These are phyloP conservation scores for Takashimella tepidaria DNA, from an alignment of 1,284 basidiomycete genomes.

Conservation along the genomic window DNA sequence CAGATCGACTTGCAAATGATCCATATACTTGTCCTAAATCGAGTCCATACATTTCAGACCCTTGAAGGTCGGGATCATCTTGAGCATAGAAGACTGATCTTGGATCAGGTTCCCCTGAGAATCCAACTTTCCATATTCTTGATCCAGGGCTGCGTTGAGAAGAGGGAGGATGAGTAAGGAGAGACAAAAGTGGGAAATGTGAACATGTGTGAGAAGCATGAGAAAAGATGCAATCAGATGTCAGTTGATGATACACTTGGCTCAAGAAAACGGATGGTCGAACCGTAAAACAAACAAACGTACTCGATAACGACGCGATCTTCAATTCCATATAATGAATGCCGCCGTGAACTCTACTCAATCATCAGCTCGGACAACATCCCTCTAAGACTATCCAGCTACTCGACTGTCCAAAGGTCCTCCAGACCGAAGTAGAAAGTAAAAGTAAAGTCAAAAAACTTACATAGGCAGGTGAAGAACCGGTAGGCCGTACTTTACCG, in stretches of 20 bases:
- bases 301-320: constrained; percentile 49
- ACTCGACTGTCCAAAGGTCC: too few species aligned
- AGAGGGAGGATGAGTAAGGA: not conserved
- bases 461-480: constrained; percentile 37
- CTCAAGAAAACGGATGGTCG: not conserved
- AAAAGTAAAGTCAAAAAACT: too few species aligned
- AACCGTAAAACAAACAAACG: too few species aligned
- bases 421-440: not conserved
- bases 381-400: too few species aligned
- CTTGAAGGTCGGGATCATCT: constrained; percentile 3
- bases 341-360: constrained; percentile 41
- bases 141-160: constrained; percentile 39
- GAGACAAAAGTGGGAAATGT: not conserved
- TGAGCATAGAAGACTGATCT: constrained; percentile 41
- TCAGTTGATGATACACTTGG: not conserved
- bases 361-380: too few species aligned
- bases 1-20: constrained; percentile 50
- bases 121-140: constrained; percentile 49
- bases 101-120: constrained; percentile 48
- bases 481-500: constrained; percentile 27
- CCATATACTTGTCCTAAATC: constrained; percentile 29
- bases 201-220: not conserved
- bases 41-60: constrained; percentile 38
- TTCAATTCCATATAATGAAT: constrained; percentile 49
- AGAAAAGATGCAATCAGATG: not conserved